Conservation (phyloP, 768 basidiomycete genomes). For the Phaeotremella skinneri region DNA sequence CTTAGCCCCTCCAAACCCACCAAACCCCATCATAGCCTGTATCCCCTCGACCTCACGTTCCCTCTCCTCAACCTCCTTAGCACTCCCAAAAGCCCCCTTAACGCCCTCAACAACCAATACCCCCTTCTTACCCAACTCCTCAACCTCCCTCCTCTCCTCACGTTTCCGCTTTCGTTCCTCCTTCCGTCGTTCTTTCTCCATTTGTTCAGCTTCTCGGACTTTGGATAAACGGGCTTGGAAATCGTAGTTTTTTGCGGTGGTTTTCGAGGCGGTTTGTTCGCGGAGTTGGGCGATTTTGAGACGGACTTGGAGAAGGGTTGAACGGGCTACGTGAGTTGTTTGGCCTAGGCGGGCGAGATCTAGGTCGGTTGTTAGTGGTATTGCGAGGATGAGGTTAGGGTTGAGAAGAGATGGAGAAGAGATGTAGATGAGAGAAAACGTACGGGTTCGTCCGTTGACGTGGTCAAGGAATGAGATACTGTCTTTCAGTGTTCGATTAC, state of each 20-base stretch:
- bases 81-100: slow-evolving; percentile 19
- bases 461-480: slow-evolving; percentile 92
- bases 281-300: slow-evolving; percentile 82
- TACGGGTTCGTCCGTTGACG: slow-evolving; percentile 89
- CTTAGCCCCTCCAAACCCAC: slow-evolving; percentile 65
- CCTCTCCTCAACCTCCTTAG: slow-evolving; percentile 16
- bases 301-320: slow-evolving; percentile 88
- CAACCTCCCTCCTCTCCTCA: slow-evolving; percentile 65
- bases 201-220: slow-evolving; percentile 69
- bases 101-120: slow-evolving; percentile 29
- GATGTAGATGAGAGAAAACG: slow-evolving; percentile 50
- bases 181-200: slow-evolving; percentile 57
- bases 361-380: slow-evolving; percentile 48
- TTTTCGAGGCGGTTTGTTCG: slow-evolving; percentile 78
- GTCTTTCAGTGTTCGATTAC: slow-evolving; percentile 89
- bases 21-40: slow-evolving; percentile 84
- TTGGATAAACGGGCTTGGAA: slow-evolving; percentile 85
- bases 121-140: slow-evolving; percentile 64
- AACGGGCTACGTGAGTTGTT: slow-evolving; percentile 83
- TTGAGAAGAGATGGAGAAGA: neutral
- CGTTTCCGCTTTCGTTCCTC: slow-evolving; percentile 63
- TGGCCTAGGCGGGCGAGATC: slow-evolving; percentile 94
- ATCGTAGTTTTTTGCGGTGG: slow-evolving; percentile 85
- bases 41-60: slow-evolving; percentile 62
- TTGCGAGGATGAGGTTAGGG: neutral